phyloP scores from a whole-genome alignment of 306 rosid genomes.

The Argentina anserina region DNA sequence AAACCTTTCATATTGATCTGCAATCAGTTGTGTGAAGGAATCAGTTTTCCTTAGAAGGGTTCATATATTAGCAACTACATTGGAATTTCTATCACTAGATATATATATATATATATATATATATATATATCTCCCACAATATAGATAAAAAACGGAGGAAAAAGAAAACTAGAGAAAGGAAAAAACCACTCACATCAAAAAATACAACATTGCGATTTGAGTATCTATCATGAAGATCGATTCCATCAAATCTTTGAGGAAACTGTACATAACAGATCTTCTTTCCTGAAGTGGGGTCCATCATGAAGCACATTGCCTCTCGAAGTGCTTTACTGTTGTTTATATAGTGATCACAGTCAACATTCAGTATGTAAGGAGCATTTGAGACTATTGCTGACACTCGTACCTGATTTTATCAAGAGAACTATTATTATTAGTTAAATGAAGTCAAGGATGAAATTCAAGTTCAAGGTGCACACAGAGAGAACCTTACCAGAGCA shows the following conservation, averaged over 20 bases:
- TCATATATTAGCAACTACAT: not conserved
- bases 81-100: not conserved
- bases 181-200: slow-evolving; percentile 63
- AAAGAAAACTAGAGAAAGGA: not conserved
- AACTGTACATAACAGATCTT: slow-evolving; percentile 83
- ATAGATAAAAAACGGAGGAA: not conserved
- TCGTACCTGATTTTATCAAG: slow-evolving; percentile 49
- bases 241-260: slow-evolving; percentile 95
- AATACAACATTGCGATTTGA: slow-evolving; percentile 91
- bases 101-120: too few relatives aligned
- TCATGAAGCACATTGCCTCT: slow-evolving; percentile 96
- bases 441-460: slow-evolving; percentile 1
- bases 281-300: slow-evolving; percentile 88
- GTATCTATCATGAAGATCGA: slow-evolving; percentile 88
- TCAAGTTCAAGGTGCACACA: slow-evolving; percentile 3
- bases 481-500: slow-evolving; percentile 50
- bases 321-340: slow-evolving; percentile 94
- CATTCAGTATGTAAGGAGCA: slow-evolving; percentile 83
- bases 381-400: slow-evolving; percentile 88
- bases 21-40: slow-evolving; percentile 5
- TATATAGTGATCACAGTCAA: slow-evolving; percentile 95
- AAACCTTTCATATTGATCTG: slow-evolving; percentile 96
- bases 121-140: too few relatives aligned
- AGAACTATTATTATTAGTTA: not conserved
- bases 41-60: slow-evolving; percentile 18